These are phyloP conservation scores for Geotrichum candidum DNA, from an alignment of 1,139 yeast genomes.

Conservation along the genomic window DNA sequence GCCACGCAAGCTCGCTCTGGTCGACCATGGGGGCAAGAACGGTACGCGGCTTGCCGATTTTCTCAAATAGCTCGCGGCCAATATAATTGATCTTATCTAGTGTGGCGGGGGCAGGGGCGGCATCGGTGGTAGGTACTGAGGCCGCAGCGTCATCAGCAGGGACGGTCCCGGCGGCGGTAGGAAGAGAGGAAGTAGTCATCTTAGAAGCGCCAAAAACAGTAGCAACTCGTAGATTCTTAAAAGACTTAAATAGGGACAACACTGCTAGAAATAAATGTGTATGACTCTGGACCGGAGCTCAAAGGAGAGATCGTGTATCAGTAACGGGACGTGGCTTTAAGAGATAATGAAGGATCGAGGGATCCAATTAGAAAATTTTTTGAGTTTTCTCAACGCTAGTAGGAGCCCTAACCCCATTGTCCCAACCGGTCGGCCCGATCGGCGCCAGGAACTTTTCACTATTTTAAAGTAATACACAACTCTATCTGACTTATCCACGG, in stretches of 20 bases:
- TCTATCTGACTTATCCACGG: neutral
- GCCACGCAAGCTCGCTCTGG: slow-evolving; percentile 94
- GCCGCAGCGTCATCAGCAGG: neutral
- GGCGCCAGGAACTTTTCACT: neutral
- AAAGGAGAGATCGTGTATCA: neutral
- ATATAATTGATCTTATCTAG: slow-evolving; percentile 16
- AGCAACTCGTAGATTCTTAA: neutral
- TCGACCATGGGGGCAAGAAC: slow-evolving; percentile 99
- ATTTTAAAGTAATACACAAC: neutral
- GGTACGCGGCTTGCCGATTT: slow-evolving; percentile 69
- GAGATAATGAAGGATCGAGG: neutral
- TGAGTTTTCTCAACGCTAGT: neutral
- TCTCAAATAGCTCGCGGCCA: slow-evolving; percentile 68
- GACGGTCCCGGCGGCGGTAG: neutral
- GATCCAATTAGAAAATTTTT: neutral
- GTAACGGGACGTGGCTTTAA: neutral
- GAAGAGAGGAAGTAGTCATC: slow-evolving; percentile 1
- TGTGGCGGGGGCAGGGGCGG: neutral
- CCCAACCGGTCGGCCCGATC: neutral
- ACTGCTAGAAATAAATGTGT: neutral
- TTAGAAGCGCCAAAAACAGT: neutral
- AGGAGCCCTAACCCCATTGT: neutral
- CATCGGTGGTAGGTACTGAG: neutral
- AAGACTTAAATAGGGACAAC: neutral
- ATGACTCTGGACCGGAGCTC: neutral